Evolutionary conservation across 306 rosid species (phyloP).

Genomic region (Coriaria nepalensis): DNA sequence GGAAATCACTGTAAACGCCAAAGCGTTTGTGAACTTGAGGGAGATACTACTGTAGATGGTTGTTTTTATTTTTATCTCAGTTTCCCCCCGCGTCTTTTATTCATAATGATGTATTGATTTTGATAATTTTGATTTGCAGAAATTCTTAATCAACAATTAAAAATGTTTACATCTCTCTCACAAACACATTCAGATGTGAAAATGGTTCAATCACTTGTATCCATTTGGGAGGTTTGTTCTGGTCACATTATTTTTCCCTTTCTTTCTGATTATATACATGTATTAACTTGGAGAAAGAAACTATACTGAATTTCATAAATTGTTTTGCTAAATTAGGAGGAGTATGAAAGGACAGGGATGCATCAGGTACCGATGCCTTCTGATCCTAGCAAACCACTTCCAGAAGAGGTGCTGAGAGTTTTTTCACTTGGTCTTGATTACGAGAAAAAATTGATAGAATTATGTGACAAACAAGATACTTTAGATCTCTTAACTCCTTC

Average conservation of each 20-base stretch:
- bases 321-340: constrained; percentile 40
- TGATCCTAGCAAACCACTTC: constrained; percentile 58
- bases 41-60: constrained; percentile 74
- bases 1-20: constrained; percentile 38
- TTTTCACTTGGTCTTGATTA: constrained; percentile 44
- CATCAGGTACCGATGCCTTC: constrained; percentile 29
- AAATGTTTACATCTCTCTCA: constrained; percentile 71
- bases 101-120: constrained; percentile 5
- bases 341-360: constrained; percentile 49
- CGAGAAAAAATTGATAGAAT: constrained; percentile 29
- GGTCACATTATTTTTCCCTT: constrained; percentile 6
- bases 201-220: constrained; percentile 89
- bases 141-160: constrained; percentile 55
- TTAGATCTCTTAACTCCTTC: constrained; percentile 21
- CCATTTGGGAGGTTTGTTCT: constrained; percentile 77
- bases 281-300: background rate
- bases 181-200: constrained; percentile 60
- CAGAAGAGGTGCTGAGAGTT: constrained; percentile 54
- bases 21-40: constrained; percentile 86
- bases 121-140: constrained; percentile 36
- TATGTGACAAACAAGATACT: constrained; percentile 30
- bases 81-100: background rate
- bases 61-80: constrained; percentile 11
- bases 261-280: constrained; percentile 7
- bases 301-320: constrained; percentile 11